These are phyloP conservation scores for Plasmodium malariae DNA, from an alignment of 169 alveolate genomes.

Conservation along the genomic window DNA sequence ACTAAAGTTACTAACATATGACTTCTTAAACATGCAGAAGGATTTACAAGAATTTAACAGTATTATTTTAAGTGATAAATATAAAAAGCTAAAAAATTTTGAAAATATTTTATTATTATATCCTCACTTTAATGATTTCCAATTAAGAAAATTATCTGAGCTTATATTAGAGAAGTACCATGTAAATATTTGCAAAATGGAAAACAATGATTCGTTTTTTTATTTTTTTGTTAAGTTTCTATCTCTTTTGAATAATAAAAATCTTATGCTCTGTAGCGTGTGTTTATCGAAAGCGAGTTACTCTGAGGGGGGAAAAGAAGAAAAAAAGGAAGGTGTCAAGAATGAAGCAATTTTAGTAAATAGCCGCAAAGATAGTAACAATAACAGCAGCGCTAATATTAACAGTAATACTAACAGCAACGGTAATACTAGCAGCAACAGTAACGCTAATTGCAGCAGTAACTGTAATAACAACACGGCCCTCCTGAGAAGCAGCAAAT, in stretches of 20 bases:
- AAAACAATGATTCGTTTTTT: conserved; percentile 27
- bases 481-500: background rate
- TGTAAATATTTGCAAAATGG: background rate
- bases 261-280: conserved; percentile 68
- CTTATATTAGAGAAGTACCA: conserved; percentile 58
- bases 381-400: background rate
- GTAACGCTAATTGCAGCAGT: background rate
- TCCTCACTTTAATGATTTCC: conserved; percentile 73
- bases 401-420: background rate
- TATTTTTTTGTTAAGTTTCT: conserved; percentile 37
- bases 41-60: conserved; percentile 71
- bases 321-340: no score
- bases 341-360: no score
- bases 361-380: no score
- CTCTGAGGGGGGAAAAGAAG: conserved; percentile 21
- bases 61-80: conserved; percentile 65
- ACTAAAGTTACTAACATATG: conserved; percentile 45
- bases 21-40: conserved; percentile 46
- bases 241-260: conserved; percentile 47
- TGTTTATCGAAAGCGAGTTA: conserved; percentile 69
- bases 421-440: background rate
- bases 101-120: conserved; percentile 69
- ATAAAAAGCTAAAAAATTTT: conserved; percentile 63
- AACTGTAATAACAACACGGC: background rate
- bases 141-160: conserved; percentile 61